These are phyloP conservation scores for Sporothrix globosa DNA, from an alignment of 2,329 filamentous ascomycete genomes.

Conservation along the genomic window DNA sequence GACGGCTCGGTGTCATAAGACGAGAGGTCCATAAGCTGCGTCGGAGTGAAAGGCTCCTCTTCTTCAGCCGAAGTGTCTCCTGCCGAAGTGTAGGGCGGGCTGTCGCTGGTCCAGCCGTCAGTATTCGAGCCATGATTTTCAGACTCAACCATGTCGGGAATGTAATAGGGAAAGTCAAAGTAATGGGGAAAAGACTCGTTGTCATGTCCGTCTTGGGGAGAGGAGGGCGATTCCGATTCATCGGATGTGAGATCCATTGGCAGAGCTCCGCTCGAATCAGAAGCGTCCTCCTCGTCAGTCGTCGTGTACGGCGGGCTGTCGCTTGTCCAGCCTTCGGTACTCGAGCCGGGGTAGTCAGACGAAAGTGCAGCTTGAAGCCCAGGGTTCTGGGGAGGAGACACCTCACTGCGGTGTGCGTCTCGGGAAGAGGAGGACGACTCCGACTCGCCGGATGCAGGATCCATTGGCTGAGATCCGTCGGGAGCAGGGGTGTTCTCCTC, in stretches of 20 bases:
- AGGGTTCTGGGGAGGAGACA: background rate
- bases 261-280: background rate
- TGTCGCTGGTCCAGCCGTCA: constrained; percentile 13
- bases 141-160: background rate
- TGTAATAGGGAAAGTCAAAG: too few species aligned
- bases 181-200: too few species aligned
- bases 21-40: too few species aligned
- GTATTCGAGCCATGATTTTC: background rate
- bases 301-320: background rate
- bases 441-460: background rate
- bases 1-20: too few species aligned
- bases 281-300: background rate
- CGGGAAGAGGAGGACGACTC: background rate
- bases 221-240: background rate
- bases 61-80: too few species aligned
- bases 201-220: background rate
- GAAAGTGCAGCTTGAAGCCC: background rate
- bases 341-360: background rate
- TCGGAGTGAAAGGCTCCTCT: too few species aligned
- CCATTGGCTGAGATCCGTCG: background rate
- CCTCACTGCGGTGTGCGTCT: background rate
- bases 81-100: background rate
- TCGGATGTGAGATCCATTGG: background rate
- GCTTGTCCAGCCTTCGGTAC: background rate
- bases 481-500: background rate